These are phyloP conservation scores for Ceratocystiopsis sp. DNA, from an alignment of 2,329 filamentous ascomycete genomes.

Conservation along the genomic window DNA sequence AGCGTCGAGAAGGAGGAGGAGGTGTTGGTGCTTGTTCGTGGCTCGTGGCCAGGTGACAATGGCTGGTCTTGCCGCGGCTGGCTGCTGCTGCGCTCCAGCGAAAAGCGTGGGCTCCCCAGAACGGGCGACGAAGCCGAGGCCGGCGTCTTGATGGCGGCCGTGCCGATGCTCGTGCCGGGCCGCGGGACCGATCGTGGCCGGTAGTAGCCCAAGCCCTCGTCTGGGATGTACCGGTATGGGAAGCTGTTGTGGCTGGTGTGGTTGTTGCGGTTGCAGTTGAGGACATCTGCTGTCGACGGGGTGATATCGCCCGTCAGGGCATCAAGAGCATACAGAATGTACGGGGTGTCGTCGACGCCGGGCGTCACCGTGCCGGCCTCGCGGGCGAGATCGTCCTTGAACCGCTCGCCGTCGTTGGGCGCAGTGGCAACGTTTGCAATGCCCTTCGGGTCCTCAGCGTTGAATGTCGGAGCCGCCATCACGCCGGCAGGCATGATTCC, in stretches of 20 bases:
- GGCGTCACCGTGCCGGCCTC: conserved; percentile 46
- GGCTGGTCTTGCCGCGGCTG: neutral
- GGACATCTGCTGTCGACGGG: neutral
- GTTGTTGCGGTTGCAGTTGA: conserved; percentile 30
- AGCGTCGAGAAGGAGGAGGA: conserved; percentile 9
- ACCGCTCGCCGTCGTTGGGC: conserved; percentile 13
- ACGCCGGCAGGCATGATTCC: too few relatives aligned
- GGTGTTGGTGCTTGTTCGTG: neutral
- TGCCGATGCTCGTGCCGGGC: conserved; percentile 2
- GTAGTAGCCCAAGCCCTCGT: conserved; percentile 25
- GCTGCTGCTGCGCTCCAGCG: neutral
- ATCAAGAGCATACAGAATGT: conserved; percentile 78
- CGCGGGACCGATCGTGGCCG: neutral
- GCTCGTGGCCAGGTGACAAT: neutral
- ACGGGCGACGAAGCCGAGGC: neutral
- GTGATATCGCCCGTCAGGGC: conserved; percentile 54
- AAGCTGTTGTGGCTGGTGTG: conserved; percentile 14
- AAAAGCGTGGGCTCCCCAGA: neutral
- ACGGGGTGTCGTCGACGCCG: conserved; percentile 68
- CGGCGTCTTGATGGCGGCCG: conserved; percentile 2
- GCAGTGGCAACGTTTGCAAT: neutral
- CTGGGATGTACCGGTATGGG: conserved; percentile 12
- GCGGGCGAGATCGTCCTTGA: conserved; percentile 35
- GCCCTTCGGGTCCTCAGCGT: neutral
- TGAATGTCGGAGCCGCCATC: too few relatives aligned